Evolutionary conservation across 257 asterid species (phyloP), one percentile per base, ranked within the genome.

Genomic region (Nicotiana tabacum): DNA sequence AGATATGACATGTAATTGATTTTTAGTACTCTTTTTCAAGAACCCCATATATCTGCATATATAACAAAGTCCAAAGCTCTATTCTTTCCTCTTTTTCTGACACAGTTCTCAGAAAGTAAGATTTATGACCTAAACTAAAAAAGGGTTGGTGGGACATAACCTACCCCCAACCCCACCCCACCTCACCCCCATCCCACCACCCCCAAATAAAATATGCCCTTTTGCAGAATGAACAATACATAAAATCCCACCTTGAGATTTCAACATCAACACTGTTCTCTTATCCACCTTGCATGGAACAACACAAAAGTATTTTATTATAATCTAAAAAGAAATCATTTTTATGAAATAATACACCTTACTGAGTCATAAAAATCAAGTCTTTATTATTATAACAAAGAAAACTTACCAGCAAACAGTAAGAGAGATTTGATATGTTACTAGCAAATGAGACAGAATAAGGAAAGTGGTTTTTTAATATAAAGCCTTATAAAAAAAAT

Each of bases 1-100:
- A 88, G 92, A 88, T 87, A 88, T 86, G 87, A 82, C 88, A 88
- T 80, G 84, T 77, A 84, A 84, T 76, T 74, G 61, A 70, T 66
- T 17, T 43, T 21, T 43, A 7, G 16, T 70, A 70, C 55, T 70
- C 78, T 61, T 61, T 9, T 37, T 72, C 29, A 46, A 12, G 15
- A 11, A 43, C 78, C 58, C 77, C 56, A 64, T 39, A 35, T 53
- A 64, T 53, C 58, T 77, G 82, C 80, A 83, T 66, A 43, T 39
- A 18, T 56, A 66, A 39, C 53, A 66, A 78, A 78, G 51, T 57
- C 64, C 65, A 78, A 66, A 66, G 62, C 61, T 81, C 74, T 80
- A 56, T 60, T 67, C 18, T 55, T 61, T 68, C 74, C 24, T 55
- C 68, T 46, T 35, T 61, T 27, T 12, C 58, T 21, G 51, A 56